Evolutionary conservation across 164 flowering plant genomes (phyloP).

Genomic region (Kalanchoe fedtschenkoi): DNA sequence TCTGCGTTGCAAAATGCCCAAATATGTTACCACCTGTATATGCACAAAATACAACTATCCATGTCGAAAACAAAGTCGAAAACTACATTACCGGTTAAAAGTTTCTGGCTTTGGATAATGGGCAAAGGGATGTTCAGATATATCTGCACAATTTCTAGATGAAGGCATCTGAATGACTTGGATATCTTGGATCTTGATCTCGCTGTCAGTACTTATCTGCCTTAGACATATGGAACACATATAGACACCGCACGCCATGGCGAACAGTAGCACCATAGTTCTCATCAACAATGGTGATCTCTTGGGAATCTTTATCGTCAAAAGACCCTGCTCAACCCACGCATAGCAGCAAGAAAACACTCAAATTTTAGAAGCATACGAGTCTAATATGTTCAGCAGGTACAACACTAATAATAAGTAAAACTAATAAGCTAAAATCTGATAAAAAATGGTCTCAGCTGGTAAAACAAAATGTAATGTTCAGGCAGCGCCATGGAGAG

Average conservation of each 20-base stretch:
- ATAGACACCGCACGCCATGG: slow-evolving; percentile 59
- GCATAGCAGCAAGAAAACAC: not conserved
- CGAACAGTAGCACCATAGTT: slow-evolving; percentile 45
- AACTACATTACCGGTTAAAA: slow-evolving; percentile 30
- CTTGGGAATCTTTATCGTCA: slow-evolving; percentile 59
- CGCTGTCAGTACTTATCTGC: slow-evolving; percentile 35
- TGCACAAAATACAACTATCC: not conserved
- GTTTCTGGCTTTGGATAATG: slow-evolving; percentile 53
- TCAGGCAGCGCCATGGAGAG: not conserved
- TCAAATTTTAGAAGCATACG: not conserved
- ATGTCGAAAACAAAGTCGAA: not conserved
- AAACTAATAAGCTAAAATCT: not conserved
- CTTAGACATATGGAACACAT: slow-evolving; percentile 64
- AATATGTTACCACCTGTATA: not conserved
- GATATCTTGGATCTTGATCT: slow-evolving; percentile 18
- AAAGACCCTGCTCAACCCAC: slow-evolving; percentile 51
- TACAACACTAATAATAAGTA: not conserved
- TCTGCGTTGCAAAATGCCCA: slow-evolving; percentile 19
- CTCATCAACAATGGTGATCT: slow-evolving; percentile 51
- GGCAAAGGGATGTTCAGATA: slow-evolving; percentile 20
- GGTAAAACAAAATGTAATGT: not conserved
- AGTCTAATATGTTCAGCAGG: not conserved
- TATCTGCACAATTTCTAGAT: slow-evolving; percentile 9
- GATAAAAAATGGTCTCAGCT: not conserved
- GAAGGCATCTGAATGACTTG: slow-evolving; percentile 30